Conservation (phyloP, 495 filamentous ascomycete species). For the Podospora conica region DNA sequence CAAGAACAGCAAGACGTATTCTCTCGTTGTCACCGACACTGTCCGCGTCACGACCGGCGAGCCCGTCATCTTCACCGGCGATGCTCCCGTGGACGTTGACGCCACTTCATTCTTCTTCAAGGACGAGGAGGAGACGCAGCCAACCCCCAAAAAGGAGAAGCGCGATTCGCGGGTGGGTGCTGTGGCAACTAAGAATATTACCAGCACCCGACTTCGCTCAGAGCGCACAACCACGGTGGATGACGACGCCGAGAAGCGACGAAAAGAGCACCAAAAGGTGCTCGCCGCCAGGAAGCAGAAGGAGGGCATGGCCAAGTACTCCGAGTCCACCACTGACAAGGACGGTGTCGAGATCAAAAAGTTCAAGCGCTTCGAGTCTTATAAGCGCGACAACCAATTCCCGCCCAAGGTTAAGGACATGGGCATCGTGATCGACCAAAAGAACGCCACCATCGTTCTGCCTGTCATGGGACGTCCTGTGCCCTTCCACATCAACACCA, state of each 20-base stretch:
- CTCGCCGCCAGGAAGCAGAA: constrained; percentile 81
- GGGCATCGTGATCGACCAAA: constrained; percentile 81
- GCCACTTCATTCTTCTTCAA: constrained; percentile 97
- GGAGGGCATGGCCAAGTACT: constrained; percentile 76
- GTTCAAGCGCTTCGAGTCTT: constrained; percentile 98
- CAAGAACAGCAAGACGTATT: constrained; percentile 79
- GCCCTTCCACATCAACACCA: constrained; percentile 97
- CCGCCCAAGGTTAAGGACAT: constrained; percentile 76
- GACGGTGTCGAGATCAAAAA: constrained; percentile 92
- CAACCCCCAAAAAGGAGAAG: constrained; percentile 69
- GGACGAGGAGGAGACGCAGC: constrained; percentile 69
- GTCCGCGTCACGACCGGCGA: constrained; percentile 76
- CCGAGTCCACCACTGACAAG: constrained; percentile 69
- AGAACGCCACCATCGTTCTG: constrained; percentile 82
- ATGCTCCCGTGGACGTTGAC: constrained; percentile 82
- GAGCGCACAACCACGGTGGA: constrained; percentile 80
- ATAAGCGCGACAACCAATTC: constrained; percentile 96
- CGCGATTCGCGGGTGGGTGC: constrained; percentile 75
- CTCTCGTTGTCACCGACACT: constrained; percentile 85
- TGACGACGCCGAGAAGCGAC: constrained; percentile 81
- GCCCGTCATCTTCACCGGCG: constrained; percentile 83
- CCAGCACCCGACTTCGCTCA: constrained; percentile 85
- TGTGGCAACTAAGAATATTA: constrained; percentile 84
- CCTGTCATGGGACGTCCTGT: constrained; percentile 97
- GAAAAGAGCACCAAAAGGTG: constrained; percentile 89